Base-by-base conservation (phyloP, 371 early-diverging fungal species). In the Mortierella sp. region DNA sequence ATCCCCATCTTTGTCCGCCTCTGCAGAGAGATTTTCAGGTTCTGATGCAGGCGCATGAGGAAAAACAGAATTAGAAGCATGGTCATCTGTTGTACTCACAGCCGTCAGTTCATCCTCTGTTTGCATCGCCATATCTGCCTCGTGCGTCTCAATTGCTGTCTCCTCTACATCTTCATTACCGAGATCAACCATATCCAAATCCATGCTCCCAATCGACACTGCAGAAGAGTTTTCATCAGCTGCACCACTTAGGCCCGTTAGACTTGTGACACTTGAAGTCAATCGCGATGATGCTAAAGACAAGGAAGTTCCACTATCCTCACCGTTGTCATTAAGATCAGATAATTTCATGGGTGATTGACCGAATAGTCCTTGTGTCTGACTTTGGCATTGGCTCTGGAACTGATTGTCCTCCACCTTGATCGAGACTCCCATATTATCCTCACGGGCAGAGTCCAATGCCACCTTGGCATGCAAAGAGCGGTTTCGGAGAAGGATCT, bases 401-500 rank as follows among this genome's bases (percentile, higher is more conserved):
- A 4, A 6, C 12, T 32, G 34, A 63, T n/a, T 37, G 2, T 15
- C 65, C 0, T 29, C 70, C 54, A 47, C 13, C 51, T 56, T 43
- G 43, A 65, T 57, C 0, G 60, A 42, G 35, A 51, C 29, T 9
- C 66, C 64, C 10, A 62, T 45, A 19, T 66, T 70, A 3, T 51
- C 67, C 29, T 64, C 78, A 1, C 65, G 68, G 26, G 60, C 56
- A 66, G 67, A 59, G 34, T 75, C 73, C 7, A 47, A 6, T 5
- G 42, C 60, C 55, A 57, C 19, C 13, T 37, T 64, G 2, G 53
- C n/a, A 3, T 63, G 45, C 0, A 35, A 23, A 1, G 74, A 15
- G 0, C 80, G 74, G 57, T 70, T 70, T n/a, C 80, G 62, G 31
- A 80, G 70, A 12, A 54, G 64, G 13, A 70, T 43, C 61, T 80